Evolutionary conservation across 768 basidiomycete genomes (phyloP), one percentile per base, ranked within the genome.

Genomic region (Coprinopsis cinerea): DNA sequence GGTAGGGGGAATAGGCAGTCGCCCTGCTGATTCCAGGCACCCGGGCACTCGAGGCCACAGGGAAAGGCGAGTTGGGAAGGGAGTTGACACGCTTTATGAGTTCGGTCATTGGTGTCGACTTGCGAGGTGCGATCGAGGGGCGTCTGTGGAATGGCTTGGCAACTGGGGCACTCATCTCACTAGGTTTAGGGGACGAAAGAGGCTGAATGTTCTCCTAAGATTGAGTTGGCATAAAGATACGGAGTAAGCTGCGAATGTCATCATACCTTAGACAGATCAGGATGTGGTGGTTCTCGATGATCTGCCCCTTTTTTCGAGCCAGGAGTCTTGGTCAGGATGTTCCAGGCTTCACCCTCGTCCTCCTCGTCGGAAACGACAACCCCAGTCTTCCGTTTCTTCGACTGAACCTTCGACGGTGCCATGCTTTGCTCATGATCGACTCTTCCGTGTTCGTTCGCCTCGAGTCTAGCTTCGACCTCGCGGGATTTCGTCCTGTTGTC

Each of bases 31-130:
- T 56, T 24, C 54, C 50, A 27, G 56, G 30, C 36, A 54, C n/a
- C 13, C 46, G 48, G 15, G 44, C 49, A n/a, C 28, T 35, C 18
- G 53, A 15, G 25, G 54, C 41, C 10, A 30, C 57, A 26, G 69
- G 58, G 60, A 79, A 82, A 0, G 82, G 84, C 9, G 86, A 84
- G 47, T 71, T 77, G 14, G 84, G 81, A 51, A 77, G 71, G 1
- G 84, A 80, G 59, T 81, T 83, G 25, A 80, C 86, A 48, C 80
- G 82, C 42, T 79, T 77, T 53, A 89, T 86, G 54, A 88, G 77
- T 61, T 88, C 88, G 43, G 80, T 76, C 83, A 90, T 85, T 3
- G 84, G 77, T 2, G 80, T 78, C 20, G 73, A 64, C 55, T 74
- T 81, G 45, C 69, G 68, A 2, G 77, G 68, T n/a, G 74, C 75